phyloP scores from a whole-genome alignment of 1,284 basidiomycete species.

The Trichosporon sp. region DNA sequence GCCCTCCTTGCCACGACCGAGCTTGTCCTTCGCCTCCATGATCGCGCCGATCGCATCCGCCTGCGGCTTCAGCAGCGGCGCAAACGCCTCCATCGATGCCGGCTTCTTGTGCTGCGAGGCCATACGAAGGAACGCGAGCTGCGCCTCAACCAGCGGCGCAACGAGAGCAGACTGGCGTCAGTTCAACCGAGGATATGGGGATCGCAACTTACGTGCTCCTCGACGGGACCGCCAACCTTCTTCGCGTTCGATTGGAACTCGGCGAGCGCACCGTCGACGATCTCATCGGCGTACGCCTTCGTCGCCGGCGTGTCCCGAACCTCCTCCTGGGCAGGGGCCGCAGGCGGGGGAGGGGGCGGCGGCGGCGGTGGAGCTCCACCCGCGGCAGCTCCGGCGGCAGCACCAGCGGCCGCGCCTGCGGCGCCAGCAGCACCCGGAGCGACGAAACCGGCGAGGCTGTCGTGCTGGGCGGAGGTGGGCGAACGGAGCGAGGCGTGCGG shows the following conservation, averaged over 20 bases:
- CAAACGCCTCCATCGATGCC: slow-evolving; percentile 51
- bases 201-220: slow-evolving; percentile 66
- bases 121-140: slow-evolving; percentile 65
- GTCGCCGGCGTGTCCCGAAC: slow-evolving; percentile 60
- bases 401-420: slow-evolving; percentile 39
- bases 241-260: slow-evolving; percentile 71
- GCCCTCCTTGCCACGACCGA: slow-evolving; percentile 61
- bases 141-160: slow-evolving; percentile 63
- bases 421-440: slow-evolving; percentile 33
- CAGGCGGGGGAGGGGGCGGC: slow-evolving; percentile 49
- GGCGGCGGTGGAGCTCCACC: slow-evolving; percentile 42
- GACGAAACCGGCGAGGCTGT: slow-evolving; percentile 38
- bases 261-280: slow-evolving; percentile 67
- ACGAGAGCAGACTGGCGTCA: slow-evolving; percentile 62
- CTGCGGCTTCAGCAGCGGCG: slow-evolving; percentile 63
- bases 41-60: slow-evolving; percentile 70
- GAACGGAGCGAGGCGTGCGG: slow-evolving; percentile 26
- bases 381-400: slow-evolving; percentile 46
- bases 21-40: slow-evolving; percentile 73
- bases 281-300: slow-evolving; percentile 66
- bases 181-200: neutral
- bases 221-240: slow-evolving; percentile 66
- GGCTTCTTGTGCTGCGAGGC: slow-evolving; percentile 77
- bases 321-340: slow-evolving; percentile 46
- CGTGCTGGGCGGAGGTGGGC: slow-evolving; percentile 43